Conservation (phyloP, 345 rosid species). For the Pelargonium nanum region DNA sequence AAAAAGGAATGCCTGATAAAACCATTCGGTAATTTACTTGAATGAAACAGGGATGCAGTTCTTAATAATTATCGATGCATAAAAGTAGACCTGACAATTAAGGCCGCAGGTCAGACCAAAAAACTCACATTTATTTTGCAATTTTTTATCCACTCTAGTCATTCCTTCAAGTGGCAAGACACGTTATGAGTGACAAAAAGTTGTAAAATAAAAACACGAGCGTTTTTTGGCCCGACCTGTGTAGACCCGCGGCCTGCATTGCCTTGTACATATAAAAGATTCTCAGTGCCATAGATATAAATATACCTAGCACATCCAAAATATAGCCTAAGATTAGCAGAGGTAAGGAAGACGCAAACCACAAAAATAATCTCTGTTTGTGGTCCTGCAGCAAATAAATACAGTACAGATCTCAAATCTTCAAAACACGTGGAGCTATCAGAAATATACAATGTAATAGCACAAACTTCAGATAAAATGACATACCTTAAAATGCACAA, state of each 20-base stretch:
- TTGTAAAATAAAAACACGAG: too few species aligned
- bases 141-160: too few species aligned
- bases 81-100: not conserved
- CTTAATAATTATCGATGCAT: not conserved
- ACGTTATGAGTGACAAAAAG: too few species aligned
- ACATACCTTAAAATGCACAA: conserved; percentile 34
- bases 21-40: conserved; percentile 3
- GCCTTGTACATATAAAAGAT: not conserved
- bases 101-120: not conserved
- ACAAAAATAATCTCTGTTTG: conserved; percentile 26
- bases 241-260: too few species aligned
- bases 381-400: conserved; percentile 25
- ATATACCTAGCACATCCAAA: conserved; percentile 31
- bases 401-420: not conserved
- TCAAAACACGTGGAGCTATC: not conserved
- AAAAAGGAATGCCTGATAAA: conserved; percentile 41
- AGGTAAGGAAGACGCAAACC: conserved; percentile 28
- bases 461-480: not conserved
- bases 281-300: not conserved
- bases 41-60: not conserved
- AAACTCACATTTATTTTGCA: too few species aligned
- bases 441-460: not conserved
- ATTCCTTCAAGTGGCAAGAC: too few species aligned
- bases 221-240: too few species aligned
- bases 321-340: conserved; percentile 34